A percentile compares a stretch with the other conserved stretches of the same genome.
These are phyloP conservation scores for Pythium myriotylum DNA, from an alignment of 352 stramenopile genomes.

Conservation along the genomic window DNA sequence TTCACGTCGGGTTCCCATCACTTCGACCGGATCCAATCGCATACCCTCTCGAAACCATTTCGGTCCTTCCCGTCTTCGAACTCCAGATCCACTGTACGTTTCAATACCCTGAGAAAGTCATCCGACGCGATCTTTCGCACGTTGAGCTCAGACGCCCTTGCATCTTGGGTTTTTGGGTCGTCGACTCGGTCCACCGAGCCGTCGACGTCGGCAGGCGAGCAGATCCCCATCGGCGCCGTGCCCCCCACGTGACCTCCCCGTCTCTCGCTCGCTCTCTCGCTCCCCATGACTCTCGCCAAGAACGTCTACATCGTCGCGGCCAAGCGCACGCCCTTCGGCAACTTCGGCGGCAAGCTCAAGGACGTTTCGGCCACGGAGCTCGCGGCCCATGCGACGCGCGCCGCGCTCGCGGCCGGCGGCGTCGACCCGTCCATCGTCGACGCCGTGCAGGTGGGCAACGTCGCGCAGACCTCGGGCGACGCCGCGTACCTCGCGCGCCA, in stretches of 20 bases:
- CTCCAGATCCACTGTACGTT: not conserved
- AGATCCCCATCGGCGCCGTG: constrained; percentile 11
- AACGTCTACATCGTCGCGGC: constrained; percentile 95
- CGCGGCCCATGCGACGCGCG: constrained; percentile 84
- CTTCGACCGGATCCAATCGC: not conserved
- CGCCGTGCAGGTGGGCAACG: constrained; percentile 95
- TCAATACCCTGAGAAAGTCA: not conserved
- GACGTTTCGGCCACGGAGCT: constrained; percentile 92
- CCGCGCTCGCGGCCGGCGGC: constrained; percentile 70
- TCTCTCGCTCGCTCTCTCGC: not conserved
- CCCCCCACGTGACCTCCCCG: not conserved
- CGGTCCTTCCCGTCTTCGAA: not conserved
- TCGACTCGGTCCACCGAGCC: not conserved
- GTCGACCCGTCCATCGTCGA: constrained; percentile 92
- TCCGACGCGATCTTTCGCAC: not conserved
- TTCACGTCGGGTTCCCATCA: constrained; percentile 23
- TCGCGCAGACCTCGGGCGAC: constrained; percentile 94
- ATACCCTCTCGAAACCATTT: constrained; percentile 11
- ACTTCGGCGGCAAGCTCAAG: constrained; percentile 95
- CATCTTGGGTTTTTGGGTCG: constrained; percentile 14
- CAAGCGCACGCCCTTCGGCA: constrained; percentile 95
- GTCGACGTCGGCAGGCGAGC: not conserved
- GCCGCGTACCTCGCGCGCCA: constrained; percentile 95
- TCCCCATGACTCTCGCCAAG: constrained; percentile 52
- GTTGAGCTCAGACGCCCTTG: not conserved